Evolutionary conservation across 176 grass and related monocot genomes (phyloP).

Genomic region (Triticum turgidum): DNA sequence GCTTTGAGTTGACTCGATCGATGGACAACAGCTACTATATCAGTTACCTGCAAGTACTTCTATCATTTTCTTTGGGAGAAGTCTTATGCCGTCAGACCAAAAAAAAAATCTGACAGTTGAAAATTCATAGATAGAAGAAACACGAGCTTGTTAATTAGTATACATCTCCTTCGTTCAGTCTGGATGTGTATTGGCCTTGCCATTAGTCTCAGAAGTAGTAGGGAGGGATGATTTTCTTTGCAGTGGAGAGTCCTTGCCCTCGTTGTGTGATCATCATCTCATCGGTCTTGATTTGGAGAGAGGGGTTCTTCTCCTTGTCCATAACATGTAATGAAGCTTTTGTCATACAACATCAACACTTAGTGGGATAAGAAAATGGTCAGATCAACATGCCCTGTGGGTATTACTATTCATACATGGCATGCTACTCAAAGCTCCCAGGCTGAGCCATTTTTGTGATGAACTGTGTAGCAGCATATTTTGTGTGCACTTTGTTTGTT

Average conservation of each 20-base stretch:
- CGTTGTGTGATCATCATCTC: background rate
- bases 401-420: conserved; percentile 7
- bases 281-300: background rate
- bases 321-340: background rate
- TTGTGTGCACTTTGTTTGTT: too few species aligned
- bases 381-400: background rate
- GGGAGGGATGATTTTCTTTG: background rate
- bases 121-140: too few species aligned
- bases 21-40: too few species aligned
- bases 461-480: too few species aligned
- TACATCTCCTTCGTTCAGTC: background rate
- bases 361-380: background rate
- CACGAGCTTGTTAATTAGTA: too few species aligned
- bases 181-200: background rate
- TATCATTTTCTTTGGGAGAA: too few species aligned
- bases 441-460: too few species aligned
- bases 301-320: background rate
- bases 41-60: too few species aligned
- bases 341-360: conserved; percentile 19
- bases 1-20: too few species aligned
- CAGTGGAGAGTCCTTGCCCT: background rate
- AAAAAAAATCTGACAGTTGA: too few species aligned
- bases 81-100: too few species aligned
- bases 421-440: background rate
- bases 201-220: conserved; percentile 16